Evolutionary conservation across 1,284 basidiomycete genomes (phyloP).

Genomic region (Phellopilus nigrolimitatus): DNA sequence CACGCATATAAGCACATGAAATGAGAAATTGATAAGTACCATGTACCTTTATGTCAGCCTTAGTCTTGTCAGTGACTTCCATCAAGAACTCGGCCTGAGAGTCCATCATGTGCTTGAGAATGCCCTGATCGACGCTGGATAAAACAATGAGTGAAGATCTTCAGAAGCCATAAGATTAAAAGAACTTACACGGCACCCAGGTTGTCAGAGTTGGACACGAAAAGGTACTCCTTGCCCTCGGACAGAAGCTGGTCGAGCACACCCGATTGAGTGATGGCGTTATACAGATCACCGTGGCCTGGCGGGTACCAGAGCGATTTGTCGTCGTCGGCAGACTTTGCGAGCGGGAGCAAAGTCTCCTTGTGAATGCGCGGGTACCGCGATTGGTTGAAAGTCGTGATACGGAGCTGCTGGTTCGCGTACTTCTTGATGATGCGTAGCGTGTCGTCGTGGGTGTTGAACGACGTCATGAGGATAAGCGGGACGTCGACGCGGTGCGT

Average conservation of each 20-base stretch:
- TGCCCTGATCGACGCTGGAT: constrained; percentile 71
- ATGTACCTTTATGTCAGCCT: constrained; percentile 90
- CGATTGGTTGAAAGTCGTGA: constrained; percentile 97
- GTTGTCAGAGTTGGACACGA: constrained; percentile 99
- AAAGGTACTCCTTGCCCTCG: constrained; percentile 98
- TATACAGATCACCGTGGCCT: constrained; percentile 97
- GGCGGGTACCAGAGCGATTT: constrained; percentile 99
- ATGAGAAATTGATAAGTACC: neutral
- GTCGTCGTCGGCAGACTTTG: constrained; percentile 82
- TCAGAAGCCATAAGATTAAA: constrained; percentile 26
- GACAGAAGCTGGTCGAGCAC: constrained; percentile 92
- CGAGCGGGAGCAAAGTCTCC: constrained; percentile 89
- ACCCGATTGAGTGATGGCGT: constrained; percentile 91
- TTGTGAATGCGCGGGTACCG: constrained; percentile 97
- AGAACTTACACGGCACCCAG: constrained; percentile 90
- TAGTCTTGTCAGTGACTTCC: constrained; percentile 99
- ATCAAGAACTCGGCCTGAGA: constrained; percentile 88
- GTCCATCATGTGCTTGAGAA: constrained; percentile 89
- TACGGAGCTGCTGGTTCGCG: constrained; percentile 94
- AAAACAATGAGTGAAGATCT: constrained; percentile 14
- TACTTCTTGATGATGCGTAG: constrained; percentile 99
- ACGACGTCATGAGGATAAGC: constrained; percentile 99
- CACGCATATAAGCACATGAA: neutral
- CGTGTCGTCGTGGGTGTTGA: constrained; percentile 98
- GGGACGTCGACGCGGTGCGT: constrained; percentile 79